These are phyloP conservation scores for Amylocarpus encephaloides DNA, from an alignment of 2,329 filamentous ascomycete species.

Conservation along the genomic window DNA sequence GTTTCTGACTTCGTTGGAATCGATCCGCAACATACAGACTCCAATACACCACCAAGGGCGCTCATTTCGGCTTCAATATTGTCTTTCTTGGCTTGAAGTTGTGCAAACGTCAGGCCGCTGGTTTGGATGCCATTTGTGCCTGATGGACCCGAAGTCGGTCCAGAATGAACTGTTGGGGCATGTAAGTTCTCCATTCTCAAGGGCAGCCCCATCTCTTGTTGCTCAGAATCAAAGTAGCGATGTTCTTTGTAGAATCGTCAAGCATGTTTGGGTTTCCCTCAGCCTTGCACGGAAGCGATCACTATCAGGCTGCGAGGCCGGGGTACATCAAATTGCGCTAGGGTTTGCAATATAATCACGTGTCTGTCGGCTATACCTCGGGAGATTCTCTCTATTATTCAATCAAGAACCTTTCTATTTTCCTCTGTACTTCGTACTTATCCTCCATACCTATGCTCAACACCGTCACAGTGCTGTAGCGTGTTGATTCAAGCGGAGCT, in stretches of 20 bases:
- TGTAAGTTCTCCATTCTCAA: constrained; percentile 58
- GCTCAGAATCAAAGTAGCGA: neutral
- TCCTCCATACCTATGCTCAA: too few relatives aligned
- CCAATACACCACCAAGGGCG: constrained; percentile 77
- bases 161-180: constrained; percentile 68
- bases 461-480: too few relatives aligned
- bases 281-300: constrained; percentile 16
- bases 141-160: constrained; percentile 58
- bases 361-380: neutral
- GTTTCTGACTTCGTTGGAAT: neutral
- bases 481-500: too few relatives aligned
- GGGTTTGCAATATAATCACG: neutral
- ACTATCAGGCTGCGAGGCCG: constrained; percentile 16
- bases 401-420: too few relatives aligned
- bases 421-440: too few relatives aligned
- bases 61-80: constrained; percentile 79
- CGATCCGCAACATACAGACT: constrained; percentile 57
- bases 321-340: constrained; percentile 1
- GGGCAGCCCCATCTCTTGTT: constrained; percentile 25
- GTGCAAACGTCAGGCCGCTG: constrained; percentile 61
- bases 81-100: constrained; percentile 81
- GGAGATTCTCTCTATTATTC: too few relatives aligned
- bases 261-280: neutral
- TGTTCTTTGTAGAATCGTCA: neutral
- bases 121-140: constrained; percentile 54